Base-by-base conservation (phyloP, 2,329 filamentous ascomycete genomes). In the Cladosporium sp. region DNA sequence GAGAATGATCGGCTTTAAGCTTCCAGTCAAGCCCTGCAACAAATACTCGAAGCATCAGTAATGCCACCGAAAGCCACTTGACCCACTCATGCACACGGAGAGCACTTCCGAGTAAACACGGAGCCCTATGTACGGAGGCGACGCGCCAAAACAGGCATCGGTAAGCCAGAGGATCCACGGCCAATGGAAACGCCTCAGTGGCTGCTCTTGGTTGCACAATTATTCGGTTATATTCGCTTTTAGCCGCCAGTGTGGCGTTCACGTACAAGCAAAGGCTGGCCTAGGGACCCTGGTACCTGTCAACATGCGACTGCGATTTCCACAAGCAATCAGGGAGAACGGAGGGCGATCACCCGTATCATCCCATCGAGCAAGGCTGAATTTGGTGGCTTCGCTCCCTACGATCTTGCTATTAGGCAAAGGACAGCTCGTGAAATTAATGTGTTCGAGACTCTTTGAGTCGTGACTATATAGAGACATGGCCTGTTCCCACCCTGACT, bases 251-350 rank as follows among this genome's bases (percentile, higher is more conserved):
- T 32, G 48, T 50, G 48, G 48, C 48, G 40, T n/a, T 35, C 14
- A 14, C 33, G 11, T 10, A 49, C 46, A 49, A 49, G 46, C 46
- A 34, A 32, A 22, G 14, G 22, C 38, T 38, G 19, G 37, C 16
- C 46, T 42, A 34, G 38, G 28, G 9, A 18, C 5, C 18, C 19
- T 37, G 40, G 28, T 50, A 40, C 48, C 42, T 50, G 40, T 50
- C 48, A 50, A 50, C 34, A 28, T 34, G 48, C 33, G 40, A 43
- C 48, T 43, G 40, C 43, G 38, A 43, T 40, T 50, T 43, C 35
- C 48, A 43, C 40, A 50, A 28, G 40, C 48, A 50, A 50, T 50
- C 40, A 50, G 48, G 48, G 43, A 43, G 40, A 9, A 35, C 48
- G 48, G 48, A 50, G 40, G 13, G 40, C 48, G 38, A 11, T 50